These are phyloP conservation scores for Russula griseocarnosa DNA, from an alignment of 768 basidiomycete species.

Conservation along the genomic window DNA sequence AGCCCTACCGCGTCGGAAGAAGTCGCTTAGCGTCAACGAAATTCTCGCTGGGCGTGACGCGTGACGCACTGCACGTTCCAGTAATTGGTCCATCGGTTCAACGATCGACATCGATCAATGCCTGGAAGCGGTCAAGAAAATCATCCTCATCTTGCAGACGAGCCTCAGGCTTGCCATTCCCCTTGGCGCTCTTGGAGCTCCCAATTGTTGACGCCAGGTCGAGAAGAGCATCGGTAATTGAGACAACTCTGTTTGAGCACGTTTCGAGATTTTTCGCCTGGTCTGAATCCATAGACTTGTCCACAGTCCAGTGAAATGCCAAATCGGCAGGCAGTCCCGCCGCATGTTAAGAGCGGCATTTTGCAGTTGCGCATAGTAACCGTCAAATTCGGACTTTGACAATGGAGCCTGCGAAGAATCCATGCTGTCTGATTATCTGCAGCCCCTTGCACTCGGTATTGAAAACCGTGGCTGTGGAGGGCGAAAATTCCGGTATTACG, in stretches of 20 bases:
- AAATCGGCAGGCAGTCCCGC: conserved; percentile 69
- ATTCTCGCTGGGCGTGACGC: too few species aligned
- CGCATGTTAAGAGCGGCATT: conserved; percentile 53
- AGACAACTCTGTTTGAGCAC: conserved; percentile 62
- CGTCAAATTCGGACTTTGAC: conserved; percentile 39
- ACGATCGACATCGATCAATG: conserved; percentile 69
- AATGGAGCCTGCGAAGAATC: conserved; percentile 11
- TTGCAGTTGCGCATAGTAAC: conserved; percentile 57
- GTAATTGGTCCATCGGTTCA: conserved; percentile 77
- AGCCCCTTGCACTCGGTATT: neutral
- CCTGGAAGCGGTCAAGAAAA: conserved; percentile 77
- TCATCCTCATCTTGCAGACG: conserved; percentile 69
- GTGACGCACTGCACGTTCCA: conserved; percentile 81
- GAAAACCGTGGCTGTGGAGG: neutral
- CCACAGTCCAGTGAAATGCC: conserved; percentile 83
- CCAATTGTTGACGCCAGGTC: conserved; percentile 46
- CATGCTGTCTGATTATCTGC: conserved; percentile 3
- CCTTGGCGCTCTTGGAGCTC: conserved; percentile 34
- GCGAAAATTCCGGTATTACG: neutral
- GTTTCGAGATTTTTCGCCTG: conserved; percentile 69
- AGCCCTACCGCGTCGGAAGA: too few species aligned
- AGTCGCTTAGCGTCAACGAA: too few species aligned
- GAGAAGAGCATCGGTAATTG: conserved; percentile 62
- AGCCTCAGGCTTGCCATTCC: conserved; percentile 55
- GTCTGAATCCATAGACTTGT: conserved; percentile 71